phyloP scores from a whole-genome alignment of 2,329 filamentous ascomycete species.

The Colletotrichum destructivum region DNA sequence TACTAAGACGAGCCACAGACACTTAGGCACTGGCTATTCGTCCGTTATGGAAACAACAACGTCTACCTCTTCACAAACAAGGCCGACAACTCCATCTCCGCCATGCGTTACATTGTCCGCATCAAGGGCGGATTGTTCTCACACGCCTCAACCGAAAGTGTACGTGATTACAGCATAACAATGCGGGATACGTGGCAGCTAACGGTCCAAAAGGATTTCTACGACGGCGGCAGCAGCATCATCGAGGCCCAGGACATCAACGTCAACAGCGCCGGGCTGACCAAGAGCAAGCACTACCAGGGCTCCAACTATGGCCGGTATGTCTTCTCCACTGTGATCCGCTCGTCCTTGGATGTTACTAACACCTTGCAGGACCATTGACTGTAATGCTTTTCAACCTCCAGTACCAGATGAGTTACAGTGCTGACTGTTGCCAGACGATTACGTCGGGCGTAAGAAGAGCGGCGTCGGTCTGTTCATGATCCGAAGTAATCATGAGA shows the following conservation, averaged over 20 bases:
- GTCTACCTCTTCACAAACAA: slow-evolving; percentile 62
- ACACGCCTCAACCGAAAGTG: slow-evolving; percentile 46
- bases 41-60: slow-evolving; percentile 55
- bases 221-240: slow-evolving; percentile 51
- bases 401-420: slow-evolving; percentile 36
- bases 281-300: slow-evolving; percentile 58
- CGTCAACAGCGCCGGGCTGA: slow-evolving; percentile 49
- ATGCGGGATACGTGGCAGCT: not conserved
- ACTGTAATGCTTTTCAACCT: not conserved
- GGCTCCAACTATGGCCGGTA: slow-evolving; percentile 55
- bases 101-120: slow-evolving; percentile 56
- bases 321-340: not conserved
- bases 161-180: not conserved
- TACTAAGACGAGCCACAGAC: not conserved
- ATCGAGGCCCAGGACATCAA: slow-evolving; percentile 53
- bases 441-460: slow-evolving; percentile 56
- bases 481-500: slow-evolving; percentile 47
- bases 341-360: not conserved
- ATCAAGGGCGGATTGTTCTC: slow-evolving; percentile 50
- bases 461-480: slow-evolving; percentile 54
- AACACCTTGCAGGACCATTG: slow-evolving; percentile 17
- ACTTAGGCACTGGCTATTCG: slow-evolving; percentile 40
- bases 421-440: slow-evolving; percentile 51
- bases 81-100: slow-evolving; percentile 54
- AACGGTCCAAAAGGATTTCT: slow-evolving; percentile 46